Base-by-base conservation (phyloP, 495 filamentous ascomycete species). In the Penicillium psychrofluorescens region DNA sequence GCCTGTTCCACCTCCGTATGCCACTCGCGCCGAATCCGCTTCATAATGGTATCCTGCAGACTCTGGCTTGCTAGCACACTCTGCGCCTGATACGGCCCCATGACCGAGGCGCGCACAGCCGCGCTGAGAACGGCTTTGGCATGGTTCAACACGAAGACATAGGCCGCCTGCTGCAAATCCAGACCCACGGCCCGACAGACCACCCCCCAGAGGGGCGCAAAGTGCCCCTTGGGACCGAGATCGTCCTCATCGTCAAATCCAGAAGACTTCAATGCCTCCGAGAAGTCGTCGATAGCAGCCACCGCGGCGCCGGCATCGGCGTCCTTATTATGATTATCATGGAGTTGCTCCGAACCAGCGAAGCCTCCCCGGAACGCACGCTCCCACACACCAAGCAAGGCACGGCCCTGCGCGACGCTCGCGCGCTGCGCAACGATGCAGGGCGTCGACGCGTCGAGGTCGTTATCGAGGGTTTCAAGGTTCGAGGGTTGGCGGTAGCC, bases 31-130 rank as follows among this genome's bases (percentile, higher is more conserved):
- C 74, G 68, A 39, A 95, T 69, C 36, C 77, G 71, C n/a, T 63
- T 67, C 49, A 69, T 60, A 30, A 96, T 80, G 49, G 78, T 62
- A 34, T 59, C 67, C 61, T 83, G 80, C 48, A 90, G 64, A 52
- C 64, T 70, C 32, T 55, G 63, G 47, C 83, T 78, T 2, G 88
- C 90, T 29, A 99, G 70, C 36, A 95, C 65, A 57, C 72, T 81
- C 64, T 99, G 88, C 40, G 87, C 86, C 61, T 94, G 86, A 61
- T 96, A 99, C 13, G 94, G 91, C 0, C 92, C 92, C 67, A 96
- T 81, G 31, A 95, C 79, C 15, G 85, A 81, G 22, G 92, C 86
- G 10, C 92, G 71, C 45, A 99, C 91, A 2, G 85, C 94, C 1
- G 92, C 92, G 45, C 86, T 90, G 8, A 95, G 68, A 22, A 96